These are phyloP conservation scores for Ambispora gerdemannii DNA, from an alignment of 192 early-diverging fungal species.

Conservation along the genomic window DNA sequence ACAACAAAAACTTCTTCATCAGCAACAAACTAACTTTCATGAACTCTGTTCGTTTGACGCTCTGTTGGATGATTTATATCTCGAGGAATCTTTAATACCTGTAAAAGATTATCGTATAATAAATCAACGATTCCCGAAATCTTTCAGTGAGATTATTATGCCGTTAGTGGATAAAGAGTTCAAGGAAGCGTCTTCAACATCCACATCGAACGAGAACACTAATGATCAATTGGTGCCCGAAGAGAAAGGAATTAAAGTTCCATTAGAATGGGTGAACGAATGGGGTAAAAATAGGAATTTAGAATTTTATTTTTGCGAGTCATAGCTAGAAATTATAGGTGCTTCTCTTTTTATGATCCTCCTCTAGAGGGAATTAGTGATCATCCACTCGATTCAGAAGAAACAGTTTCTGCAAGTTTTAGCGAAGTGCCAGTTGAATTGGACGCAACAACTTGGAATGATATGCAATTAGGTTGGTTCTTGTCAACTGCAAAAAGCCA, in stretches of 20 bases:
- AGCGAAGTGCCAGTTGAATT: not conserved
- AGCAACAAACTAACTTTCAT: not conserved
- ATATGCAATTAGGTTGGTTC: not conserved
- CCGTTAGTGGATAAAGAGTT: not conserved
- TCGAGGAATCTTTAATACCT: slow-evolving; percentile 9
- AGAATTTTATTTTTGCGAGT: not conserved
- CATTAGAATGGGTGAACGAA: slow-evolving; percentile 18
- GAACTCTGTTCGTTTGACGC: not conserved
- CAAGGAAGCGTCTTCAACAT: too few species aligned
- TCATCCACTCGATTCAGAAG: not conserved
- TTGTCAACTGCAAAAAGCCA: not conserved
- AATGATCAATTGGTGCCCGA: slow-evolving; percentile 17
- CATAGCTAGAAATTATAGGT: not conserved
- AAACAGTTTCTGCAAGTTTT: not conserved
- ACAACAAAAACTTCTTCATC: not conserved
- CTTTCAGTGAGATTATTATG: not conserved
- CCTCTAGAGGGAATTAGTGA: not conserved
- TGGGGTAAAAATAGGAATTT: slow-evolving; percentile 19
- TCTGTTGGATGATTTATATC: not conserved
- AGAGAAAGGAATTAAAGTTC: slow-evolving; percentile 20
- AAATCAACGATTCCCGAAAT: slow-evolving; percentile 4
- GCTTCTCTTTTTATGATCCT: not conserved
- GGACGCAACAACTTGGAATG: not conserved
- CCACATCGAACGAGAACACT: too few species aligned
- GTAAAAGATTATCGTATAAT: not conserved